Evolutionary conservation across 2,329 filamentous ascomycete species (phyloP).

Genomic region (Stagonosporopsis chrysanthemi): DNA sequence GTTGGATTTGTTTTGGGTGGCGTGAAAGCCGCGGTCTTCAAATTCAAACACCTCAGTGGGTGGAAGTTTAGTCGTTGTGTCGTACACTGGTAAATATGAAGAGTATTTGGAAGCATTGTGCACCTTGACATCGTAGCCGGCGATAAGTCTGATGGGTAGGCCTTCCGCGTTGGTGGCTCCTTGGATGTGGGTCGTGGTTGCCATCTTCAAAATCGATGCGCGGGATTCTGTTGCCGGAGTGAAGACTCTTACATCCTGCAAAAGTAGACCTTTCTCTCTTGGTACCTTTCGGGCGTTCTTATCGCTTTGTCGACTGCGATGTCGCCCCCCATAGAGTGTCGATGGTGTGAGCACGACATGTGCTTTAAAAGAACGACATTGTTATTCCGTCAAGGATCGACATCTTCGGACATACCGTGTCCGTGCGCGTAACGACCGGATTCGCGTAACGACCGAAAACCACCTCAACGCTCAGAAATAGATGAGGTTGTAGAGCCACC

Average conservation of each 20-base stretch:
- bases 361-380: conserved; percentile 12
- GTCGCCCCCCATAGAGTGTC: neutral
- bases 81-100: conserved; percentile 47
- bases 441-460: too few species aligned
- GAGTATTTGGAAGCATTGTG: conserved; percentile 44
- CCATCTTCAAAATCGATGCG: conserved; percentile 9
- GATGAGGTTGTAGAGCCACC: too few species aligned
- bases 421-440: too few species aligned
- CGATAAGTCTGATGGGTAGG: conserved; percentile 30
- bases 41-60: conserved; percentile 54
- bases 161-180: conserved; percentile 30
- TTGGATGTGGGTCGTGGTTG: conserved; percentile 23
- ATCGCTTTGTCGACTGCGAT: neutral
- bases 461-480: too few species aligned
- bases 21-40: conserved; percentile 51
- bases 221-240: neutral
- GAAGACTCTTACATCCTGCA: neutral
- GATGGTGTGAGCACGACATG: conserved; percentile 33
- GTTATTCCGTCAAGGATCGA: conserved; percentile 19
- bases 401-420: conserved; percentile 44
- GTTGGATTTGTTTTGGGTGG: conserved; percentile 54
- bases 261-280: neutral
- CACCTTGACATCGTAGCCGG: conserved; percentile 33
- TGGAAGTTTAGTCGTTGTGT: conserved; percentile 49
- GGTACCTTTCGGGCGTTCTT: neutral